Evolutionary conservation across 2,329 filamentous ascomycete genomes (phyloP).

Genomic region (Pyrenochaeta sp.): DNA sequence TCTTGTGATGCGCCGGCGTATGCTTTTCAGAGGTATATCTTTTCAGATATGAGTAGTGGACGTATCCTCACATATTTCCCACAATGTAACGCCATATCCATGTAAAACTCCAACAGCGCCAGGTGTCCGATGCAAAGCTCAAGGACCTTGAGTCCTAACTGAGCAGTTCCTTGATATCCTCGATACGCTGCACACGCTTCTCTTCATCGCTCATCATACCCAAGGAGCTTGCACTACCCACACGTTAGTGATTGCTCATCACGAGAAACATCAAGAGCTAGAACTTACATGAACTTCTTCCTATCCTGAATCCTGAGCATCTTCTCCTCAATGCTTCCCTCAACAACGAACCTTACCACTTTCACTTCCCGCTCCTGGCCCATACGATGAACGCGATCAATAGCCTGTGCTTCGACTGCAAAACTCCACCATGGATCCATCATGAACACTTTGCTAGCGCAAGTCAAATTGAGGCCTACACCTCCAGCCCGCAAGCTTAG

Average conservation of each 20-base stretch:
- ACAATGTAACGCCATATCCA: neutral
- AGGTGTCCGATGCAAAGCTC: neutral
- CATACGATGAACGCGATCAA: slow-evolving; percentile 97
- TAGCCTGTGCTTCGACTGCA: slow-evolving; percentile 94
- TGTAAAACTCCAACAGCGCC: neutral
- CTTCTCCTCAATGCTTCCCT: slow-evolving; percentile 90
- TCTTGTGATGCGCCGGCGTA: neutral
- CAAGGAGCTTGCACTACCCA: slow-evolving; percentile 81
- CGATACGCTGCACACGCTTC: slow-evolving; percentile 86
- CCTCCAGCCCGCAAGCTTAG: slow-evolving; percentile 89
- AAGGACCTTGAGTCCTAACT: slow-evolving; percentile 55
- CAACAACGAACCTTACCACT: slow-evolving; percentile 88
- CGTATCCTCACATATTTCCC: neutral
- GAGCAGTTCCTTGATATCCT: slow-evolving; percentile 91
- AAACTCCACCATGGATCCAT: slow-evolving; percentile 99
- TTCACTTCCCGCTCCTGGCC: slow-evolving; percentile 87
- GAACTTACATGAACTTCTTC: slow-evolving; percentile 91
- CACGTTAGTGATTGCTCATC: slow-evolving; percentile 27
- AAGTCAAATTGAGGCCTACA: slow-evolving; percentile 91
- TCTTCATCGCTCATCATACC: slow-evolving; percentile 97
- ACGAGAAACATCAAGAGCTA: neutral
- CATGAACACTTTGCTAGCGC: slow-evolving; percentile 91
- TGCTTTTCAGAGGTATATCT: too few species aligned
- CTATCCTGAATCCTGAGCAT: slow-evolving; percentile 94
- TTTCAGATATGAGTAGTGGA: neutral